Percentiles rank a stretch among this genome's conserved stretches.
These are phyloP conservation scores for Triticum urartu DNA, from an alignment of 176 grass and related monocot genomes.

Conservation along the genomic window DNA sequence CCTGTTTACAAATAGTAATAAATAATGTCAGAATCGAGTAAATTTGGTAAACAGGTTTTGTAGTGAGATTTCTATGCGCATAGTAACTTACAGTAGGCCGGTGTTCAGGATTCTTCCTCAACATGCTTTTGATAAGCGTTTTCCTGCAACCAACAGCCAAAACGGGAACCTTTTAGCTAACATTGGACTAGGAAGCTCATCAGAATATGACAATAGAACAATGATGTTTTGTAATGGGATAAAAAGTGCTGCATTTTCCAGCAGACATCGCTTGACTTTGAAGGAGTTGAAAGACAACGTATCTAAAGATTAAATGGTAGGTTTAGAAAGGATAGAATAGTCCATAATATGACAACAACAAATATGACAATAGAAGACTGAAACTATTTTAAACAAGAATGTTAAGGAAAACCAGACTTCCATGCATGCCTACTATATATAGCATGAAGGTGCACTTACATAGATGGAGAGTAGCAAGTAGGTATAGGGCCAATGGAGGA, in stretches of 20 bases:
- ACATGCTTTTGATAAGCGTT: constrained; percentile 90
- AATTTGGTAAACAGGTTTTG: constrained; percentile 2
- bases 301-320: background rate
- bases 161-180: constrained; percentile 17
- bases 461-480: constrained; percentile 76
- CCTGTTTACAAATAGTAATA: constrained; percentile 52
- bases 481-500: constrained; percentile 96
- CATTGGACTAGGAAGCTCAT: background rate
- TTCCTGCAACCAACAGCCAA: constrained; percentile 65
- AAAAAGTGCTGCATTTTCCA: background rate
- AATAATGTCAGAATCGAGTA: constrained; percentile 31
- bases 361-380: background rate
- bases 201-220: background rate
- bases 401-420: background rate
- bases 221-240: background rate
- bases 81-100: constrained; percentile 84
- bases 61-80: constrained; percentile 15
- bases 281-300: background rate
- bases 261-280: background rate
- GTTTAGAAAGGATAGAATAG: background rate
- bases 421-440: constrained; percentile 18
- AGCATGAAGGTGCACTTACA: constrained; percentile 56
- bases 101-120: constrained; percentile 97
- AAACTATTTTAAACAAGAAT: background rate
- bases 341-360: background rate